These are phyloP conservation scores for Hylodesmum podocarpum DNA, from an alignment of 306 rosid genomes.

Conservation along the genomic window DNA sequence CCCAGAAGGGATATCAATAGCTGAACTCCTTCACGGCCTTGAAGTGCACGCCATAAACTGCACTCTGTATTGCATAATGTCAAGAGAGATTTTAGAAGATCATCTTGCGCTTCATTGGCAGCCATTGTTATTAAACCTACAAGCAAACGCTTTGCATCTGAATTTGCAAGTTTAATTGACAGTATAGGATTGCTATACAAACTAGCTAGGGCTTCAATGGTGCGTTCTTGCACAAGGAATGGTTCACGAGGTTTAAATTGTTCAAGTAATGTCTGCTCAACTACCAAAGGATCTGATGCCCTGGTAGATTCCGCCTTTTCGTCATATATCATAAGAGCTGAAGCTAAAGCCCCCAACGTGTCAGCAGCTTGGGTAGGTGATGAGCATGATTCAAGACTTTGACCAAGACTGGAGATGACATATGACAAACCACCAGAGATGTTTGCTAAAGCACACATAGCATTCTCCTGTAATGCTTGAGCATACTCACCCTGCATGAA, in stretches of 20 bases:
- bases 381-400: constrained; percentile 96
- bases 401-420: constrained; percentile 95
- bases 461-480: constrained; percentile 96
- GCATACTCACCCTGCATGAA: constrained; percentile 99
- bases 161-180: constrained; percentile 70
- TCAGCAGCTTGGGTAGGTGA: constrained; percentile 88
- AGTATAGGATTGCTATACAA: constrained; percentile 80
- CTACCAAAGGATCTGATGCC: constrained; percentile 78
- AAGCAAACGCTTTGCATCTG: constrained; percentile 87
- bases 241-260: constrained; percentile 67
- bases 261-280: constrained; percentile 80
- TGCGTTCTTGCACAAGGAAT: constrained; percentile 92
- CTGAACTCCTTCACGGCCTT: constrained; percentile 98
- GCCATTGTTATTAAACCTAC: constrained; percentile 99
- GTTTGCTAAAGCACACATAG: constrained; percentile 97
- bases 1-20: constrained; percentile 92
- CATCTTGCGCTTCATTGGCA: constrained; percentile 88
- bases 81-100: constrained; percentile 84
- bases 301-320: constrained; percentile 76
- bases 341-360: constrained; percentile 97
- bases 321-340: constrained; percentile 97
- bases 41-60: constrained; percentile 91
- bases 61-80: constrained; percentile 77
- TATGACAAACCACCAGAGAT: constrained; percentile 97
- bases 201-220: constrained; percentile 97